Conservation (phyloP, 2,329 filamentous ascomycete species). For the Sporothrix pseudoabietina region DNA sequence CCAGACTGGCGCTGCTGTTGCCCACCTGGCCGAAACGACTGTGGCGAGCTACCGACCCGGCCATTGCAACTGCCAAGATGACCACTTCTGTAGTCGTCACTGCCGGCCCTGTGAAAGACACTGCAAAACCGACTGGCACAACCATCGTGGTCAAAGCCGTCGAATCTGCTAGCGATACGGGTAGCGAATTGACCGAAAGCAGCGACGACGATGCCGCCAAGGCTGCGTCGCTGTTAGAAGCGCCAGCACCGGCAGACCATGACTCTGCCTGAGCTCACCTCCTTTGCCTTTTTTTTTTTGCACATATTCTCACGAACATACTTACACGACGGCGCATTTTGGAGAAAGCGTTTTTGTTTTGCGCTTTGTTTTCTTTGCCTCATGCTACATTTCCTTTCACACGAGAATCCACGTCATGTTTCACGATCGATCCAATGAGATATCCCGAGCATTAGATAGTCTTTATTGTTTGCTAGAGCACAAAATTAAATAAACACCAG, state of each 20-base stretch:
- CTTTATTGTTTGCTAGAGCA: not conserved
- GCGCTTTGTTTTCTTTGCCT: not conserved
- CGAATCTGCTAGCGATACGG: not conserved
- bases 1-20: not conserved
- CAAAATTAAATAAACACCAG: not conserved
- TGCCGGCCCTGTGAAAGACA: not conserved
- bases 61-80: not conserved
- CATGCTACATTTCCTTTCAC: not conserved
- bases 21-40: not conserved
- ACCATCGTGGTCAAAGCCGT: not conserved
- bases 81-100: not conserved
- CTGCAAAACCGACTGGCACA: not conserved
- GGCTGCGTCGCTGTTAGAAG: too few species aligned
- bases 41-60: accelerated
- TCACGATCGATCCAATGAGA: constrained; percentile 6
- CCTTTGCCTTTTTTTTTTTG: not conserved
- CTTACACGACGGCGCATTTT: not conserved
- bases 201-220: not conserved
- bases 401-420: not conserved
- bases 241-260: not conserved
- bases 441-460: not conserved
- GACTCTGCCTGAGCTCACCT: not conserved
- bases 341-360: not conserved
- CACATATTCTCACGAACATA: not conserved
- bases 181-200: not conserved